phyloP scores from a whole-genome alignment of 768 basidiomycete genomes.

The Pholiota conissans region DNA sequence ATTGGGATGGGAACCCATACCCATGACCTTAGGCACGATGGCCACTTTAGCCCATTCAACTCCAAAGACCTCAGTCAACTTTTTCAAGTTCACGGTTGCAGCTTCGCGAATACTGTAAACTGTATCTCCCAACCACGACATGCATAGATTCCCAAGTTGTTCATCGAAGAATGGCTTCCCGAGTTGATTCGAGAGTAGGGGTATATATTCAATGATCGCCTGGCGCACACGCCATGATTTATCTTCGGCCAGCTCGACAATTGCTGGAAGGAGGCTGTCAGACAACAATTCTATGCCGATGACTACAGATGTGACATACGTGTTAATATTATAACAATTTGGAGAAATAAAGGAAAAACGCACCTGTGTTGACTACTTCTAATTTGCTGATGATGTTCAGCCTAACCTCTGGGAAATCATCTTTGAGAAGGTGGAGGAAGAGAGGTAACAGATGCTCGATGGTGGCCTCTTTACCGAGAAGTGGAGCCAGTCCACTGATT shows the following conservation, averaged over 20 bases:
- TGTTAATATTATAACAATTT: constrained; percentile 4
- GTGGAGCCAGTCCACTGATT: constrained; percentile 93
- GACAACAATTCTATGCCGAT: constrained; percentile 96
- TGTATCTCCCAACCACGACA: constrained; percentile 98
- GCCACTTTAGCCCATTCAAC: constrained; percentile 94
- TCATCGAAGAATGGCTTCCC: constrained; percentile 98
- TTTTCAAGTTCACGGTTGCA: constrained; percentile 96
- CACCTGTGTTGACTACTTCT: constrained; percentile 91
- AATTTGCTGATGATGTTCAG: constrained; percentile 98
- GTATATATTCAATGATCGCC: constrained; percentile 99
- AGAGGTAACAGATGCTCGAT: constrained; percentile 96
- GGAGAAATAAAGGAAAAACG: constrained; percentile 22
- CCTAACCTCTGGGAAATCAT: constrained; percentile 97
- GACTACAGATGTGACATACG: constrained; percentile 46
- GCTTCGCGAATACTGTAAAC: constrained; percentile 98
- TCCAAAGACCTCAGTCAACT: constrained; percentile 96
- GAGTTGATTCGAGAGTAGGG: constrained; percentile 96
- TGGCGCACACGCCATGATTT: constrained; percentile 99
- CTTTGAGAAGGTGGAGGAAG: constrained; percentile 95
- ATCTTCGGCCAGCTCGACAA: constrained; percentile 97
- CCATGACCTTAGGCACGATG: constrained; percentile 96
- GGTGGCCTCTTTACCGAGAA: constrained; percentile 90
- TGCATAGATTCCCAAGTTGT: constrained; percentile 93
- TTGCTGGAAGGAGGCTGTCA: constrained; percentile 94
- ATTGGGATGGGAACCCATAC: constrained; percentile 96